Conservation (phyloP, 2,329 filamentous ascomycete genomes). For the Sphaerulina vaccinii region DNA sequence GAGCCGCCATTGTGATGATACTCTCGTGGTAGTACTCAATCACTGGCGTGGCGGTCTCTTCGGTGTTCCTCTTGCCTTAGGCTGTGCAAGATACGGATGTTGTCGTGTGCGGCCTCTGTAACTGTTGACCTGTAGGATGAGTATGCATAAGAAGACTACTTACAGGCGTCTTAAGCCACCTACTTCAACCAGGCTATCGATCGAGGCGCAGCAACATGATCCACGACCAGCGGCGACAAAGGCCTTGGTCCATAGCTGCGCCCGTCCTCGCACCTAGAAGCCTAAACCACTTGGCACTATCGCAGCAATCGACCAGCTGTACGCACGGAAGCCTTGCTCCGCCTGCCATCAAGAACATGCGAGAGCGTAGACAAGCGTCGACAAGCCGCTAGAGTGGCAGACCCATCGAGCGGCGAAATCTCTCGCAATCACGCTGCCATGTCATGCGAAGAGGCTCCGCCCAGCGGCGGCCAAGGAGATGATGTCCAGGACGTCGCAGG, state of each 20-base stretch:
- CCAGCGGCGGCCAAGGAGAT: slow-evolving; percentile 11
- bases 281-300: slow-evolving; percentile 13
- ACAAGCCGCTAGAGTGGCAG: slow-evolving; percentile 4
- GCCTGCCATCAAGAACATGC: neutral
- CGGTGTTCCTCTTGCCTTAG: slow-evolving; percentile 5
- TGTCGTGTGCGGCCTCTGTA: neutral
- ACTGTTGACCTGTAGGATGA: neutral
- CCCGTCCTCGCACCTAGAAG: slow-evolving; percentile 4
- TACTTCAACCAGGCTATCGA: slow-evolving; percentile 11
- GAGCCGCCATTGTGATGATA: slow-evolving; percentile 21
- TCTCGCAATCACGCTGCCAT: slow-evolving; percentile 8
- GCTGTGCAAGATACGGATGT: neutral
- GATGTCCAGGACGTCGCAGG: slow-evolving; percentile 7
- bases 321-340: slow-evolving; percentile 5
- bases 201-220: slow-evolving; percentile 18
- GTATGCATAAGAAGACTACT: neutral
- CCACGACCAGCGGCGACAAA: slow-evolving; percentile 6
- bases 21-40: neutral
- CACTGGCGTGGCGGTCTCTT: neutral
- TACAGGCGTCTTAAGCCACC: slow-evolving; percentile 8
- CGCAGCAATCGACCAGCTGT: slow-evolving; percentile 12
- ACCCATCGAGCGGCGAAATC: slow-evolving; percentile 12
- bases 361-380: neutral
- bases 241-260: slow-evolving; percentile 11
- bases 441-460: slow-evolving; percentile 11